phyloP scores from a whole-genome alignment of 2,329 filamentous ascomycete genomes.

The Pseudogymnoascus verrucosus region DNA sequence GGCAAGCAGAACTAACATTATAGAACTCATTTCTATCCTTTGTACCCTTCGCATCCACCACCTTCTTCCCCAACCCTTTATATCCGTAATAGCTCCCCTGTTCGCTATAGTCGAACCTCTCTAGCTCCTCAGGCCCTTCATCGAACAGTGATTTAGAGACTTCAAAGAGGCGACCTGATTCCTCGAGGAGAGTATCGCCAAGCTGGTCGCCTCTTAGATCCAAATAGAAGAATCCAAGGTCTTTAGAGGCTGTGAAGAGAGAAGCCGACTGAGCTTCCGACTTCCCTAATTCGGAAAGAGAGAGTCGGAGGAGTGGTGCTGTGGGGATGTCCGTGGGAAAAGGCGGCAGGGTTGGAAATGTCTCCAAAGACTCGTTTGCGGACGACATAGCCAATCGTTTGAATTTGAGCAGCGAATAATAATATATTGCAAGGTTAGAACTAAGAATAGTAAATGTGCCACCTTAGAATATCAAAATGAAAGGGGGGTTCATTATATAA shows the following conservation, averaged over 20 bases:
- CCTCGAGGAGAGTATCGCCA: slow-evolving; percentile 18
- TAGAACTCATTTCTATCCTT: slow-evolving; percentile 25
- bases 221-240: slow-evolving; percentile 25
- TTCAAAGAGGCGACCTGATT: slow-evolving; percentile 17
- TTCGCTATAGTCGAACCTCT: slow-evolving; percentile 42
- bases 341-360: slow-evolving; percentile 15
- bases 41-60: slow-evolving; percentile 21
- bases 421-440: not conserved
- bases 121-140: slow-evolving; percentile 41
- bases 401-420: not conserved
- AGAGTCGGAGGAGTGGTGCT: slow-evolving; percentile 19
- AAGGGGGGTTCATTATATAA: not conserved
- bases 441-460: too few relatives aligned
- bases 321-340: slow-evolving; percentile 20
- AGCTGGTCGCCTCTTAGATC: slow-evolving; percentile 17
- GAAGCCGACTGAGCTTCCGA: slow-evolving; percentile 13
- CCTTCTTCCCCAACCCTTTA: slow-evolving; percentile 19
- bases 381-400: not conserved
- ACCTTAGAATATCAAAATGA: not conserved
- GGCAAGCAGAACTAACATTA: slow-evolving; percentile 15
- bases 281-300: slow-evolving; percentile 14
- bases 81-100: slow-evolving; percentile 22
- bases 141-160: slow-evolving; percentile 24
- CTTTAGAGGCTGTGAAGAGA: slow-evolving; percentile 19
- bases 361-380: not conserved